These are phyloP conservation scores for Fusarium tuaranense DNA, from an alignment of 2,329 filamentous ascomycete genomes.

Conservation along the genomic window DNA sequence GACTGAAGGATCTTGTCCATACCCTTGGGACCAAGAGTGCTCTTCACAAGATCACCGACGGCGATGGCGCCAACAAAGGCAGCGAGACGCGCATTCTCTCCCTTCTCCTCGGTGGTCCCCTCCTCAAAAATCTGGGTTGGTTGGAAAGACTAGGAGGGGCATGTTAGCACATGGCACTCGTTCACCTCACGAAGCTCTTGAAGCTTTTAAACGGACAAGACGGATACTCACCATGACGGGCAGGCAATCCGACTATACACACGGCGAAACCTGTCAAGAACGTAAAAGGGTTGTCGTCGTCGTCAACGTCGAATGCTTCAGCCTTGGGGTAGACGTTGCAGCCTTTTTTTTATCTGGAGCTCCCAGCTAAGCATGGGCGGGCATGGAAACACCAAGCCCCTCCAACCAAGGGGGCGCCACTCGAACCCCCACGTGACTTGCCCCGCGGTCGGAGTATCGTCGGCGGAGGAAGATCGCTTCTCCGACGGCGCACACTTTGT, in stretches of 20 bases:
- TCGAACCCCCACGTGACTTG: slow-evolving; percentile 54
- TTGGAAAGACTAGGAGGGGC: slow-evolving; percentile 71
- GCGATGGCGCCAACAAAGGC: slow-evolving; percentile 98
- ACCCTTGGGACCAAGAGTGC: slow-evolving; percentile 94
- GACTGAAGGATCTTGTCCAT: slow-evolving; percentile 99
- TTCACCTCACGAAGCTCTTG: background rate
- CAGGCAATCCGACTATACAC: slow-evolving; percentile 30
- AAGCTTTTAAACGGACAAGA: background rate
- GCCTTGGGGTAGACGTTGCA: slow-evolving; percentile 45
- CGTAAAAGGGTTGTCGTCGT: slow-evolving; percentile 39
- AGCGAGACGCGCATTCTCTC: slow-evolving; percentile 98
- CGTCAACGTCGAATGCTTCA: slow-evolving; percentile 44
- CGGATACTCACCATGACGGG: slow-evolving; percentile 43
- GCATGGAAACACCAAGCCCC: slow-evolving; percentile 38
- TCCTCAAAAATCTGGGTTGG: slow-evolving; percentile 98
- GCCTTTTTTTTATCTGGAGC: slow-evolving; percentile 45
- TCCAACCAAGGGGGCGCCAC: slow-evolving; percentile 38
- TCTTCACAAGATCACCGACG: slow-evolving; percentile 97
- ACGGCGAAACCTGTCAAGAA: slow-evolving; percentile 41
- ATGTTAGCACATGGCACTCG: slow-evolving; percentile 33
- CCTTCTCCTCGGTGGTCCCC: slow-evolving; percentile 97
- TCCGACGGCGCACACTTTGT: slow-evolving; percentile 56
- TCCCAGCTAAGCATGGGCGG: slow-evolving; percentile 40
- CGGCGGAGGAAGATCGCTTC: slow-evolving; percentile 54
- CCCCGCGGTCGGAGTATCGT: slow-evolving; percentile 49